phyloP scores from a whole-genome alignment of 2,329 filamentous ascomycete species.

The Trichophyton rubrum region DNA sequence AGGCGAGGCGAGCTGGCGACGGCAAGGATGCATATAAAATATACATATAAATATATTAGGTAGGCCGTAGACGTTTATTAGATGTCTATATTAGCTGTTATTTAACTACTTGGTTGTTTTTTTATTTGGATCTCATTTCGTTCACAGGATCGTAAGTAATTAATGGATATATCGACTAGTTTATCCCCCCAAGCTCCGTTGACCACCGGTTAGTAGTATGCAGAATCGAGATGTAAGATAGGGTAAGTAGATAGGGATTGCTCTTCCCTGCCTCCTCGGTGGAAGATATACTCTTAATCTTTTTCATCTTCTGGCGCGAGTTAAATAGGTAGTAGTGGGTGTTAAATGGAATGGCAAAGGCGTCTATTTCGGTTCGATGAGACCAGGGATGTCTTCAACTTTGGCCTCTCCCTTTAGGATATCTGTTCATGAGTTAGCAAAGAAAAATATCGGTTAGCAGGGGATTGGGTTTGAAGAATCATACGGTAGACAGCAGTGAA shows the following conservation, averaged over 20 bases:
- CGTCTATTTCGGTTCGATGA: conserved; percentile 41
- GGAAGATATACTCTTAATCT: not conserved
- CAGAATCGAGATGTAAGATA: not conserved
- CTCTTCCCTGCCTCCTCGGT: not conserved
- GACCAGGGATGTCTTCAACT: conserved; percentile 66
- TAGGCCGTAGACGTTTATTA: not conserved
- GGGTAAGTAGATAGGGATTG: not conserved
- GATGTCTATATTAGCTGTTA: not conserved
- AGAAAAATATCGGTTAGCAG: not conserved
- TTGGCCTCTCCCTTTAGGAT: conserved; percentile 65
- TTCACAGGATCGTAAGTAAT: not conserved
- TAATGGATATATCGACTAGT: not conserved
- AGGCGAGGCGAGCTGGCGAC: not conserved
- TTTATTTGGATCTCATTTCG: not conserved
- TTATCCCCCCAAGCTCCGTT: not conserved
- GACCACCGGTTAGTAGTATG: not conserved
- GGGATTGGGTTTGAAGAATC: conserved; percentile 10
- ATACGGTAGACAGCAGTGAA: conserved; percentile 72
- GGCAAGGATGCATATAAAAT: not conserved
- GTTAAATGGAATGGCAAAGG: not conserved
- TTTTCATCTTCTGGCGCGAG: not conserved
- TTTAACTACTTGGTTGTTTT: not conserved
- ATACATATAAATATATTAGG: not conserved
- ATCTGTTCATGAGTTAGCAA: conserved; percentile 30
- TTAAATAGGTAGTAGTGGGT: not conserved